Conservation (phyloP, 1,284 basidiomycete species). For the Naganishia albida region DNA sequence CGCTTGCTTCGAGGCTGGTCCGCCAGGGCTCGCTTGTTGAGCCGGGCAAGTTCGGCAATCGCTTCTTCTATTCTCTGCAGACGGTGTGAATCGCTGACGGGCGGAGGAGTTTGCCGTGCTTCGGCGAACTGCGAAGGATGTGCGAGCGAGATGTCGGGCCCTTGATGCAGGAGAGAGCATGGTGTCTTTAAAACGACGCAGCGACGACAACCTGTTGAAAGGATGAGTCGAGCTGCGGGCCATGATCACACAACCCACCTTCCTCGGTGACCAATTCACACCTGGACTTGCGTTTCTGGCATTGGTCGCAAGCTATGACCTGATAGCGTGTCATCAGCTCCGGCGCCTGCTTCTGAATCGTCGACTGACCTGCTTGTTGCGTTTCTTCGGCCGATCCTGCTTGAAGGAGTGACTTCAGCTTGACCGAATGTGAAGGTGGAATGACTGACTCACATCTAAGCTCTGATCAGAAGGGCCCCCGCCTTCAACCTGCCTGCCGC, state of each 20-base stretch:
- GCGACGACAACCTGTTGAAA: conserved; percentile 6
- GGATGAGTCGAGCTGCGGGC: not conserved
- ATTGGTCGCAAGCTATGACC: conserved; percentile 19
- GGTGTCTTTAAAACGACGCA: conserved; percentile 13
- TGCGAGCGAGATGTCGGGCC: not conserved
- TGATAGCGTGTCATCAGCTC: not conserved
- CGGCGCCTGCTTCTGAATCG: not conserved
- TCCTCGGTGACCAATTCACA: conserved; percentile 15
- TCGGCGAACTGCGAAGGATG: not conserved
- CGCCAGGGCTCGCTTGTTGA: not conserved
- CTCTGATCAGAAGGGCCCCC: too few relatives aligned
- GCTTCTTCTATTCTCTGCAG: conserved; percentile 12
- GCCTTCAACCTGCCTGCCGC: too few relatives aligned
- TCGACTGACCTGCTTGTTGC: conserved; percentile 18
- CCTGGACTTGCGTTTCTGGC: conserved; percentile 18
- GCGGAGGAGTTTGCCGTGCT: not conserved
- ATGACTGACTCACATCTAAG: too few relatives aligned
- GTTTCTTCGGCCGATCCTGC: conserved; percentile 15
- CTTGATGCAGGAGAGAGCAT: conserved; percentile 6
- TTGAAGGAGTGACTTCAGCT: too few relatives aligned
- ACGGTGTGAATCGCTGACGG: conserved; percentile 2
- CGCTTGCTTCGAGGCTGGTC: not conserved
- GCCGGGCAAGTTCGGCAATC: conserved; percentile 6
- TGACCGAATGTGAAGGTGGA: too few relatives aligned
- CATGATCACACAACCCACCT: not conserved